phyloP scores from a whole-genome alignment of 2,329 filamentous ascomycete species.

The Endocalyx cinctus region DNA sequence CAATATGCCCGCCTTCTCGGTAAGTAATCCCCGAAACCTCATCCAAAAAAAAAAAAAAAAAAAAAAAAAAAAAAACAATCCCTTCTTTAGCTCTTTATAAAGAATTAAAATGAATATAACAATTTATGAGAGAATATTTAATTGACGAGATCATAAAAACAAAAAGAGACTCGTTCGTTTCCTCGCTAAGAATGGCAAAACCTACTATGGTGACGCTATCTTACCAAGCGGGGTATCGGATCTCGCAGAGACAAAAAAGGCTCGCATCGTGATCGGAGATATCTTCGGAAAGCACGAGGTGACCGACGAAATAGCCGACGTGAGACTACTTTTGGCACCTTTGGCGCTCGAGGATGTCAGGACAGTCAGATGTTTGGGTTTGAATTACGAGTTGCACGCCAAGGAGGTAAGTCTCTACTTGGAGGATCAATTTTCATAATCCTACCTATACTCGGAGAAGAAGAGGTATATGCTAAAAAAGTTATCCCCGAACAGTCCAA shows the following conservation, averaged over 20 bases:
- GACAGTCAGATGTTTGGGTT: conserved; percentile 64
- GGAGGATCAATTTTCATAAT: background rate
- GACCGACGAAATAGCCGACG: conserved; percentile 55
- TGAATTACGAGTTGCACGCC: conserved; percentile 71
- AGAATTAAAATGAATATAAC: too few species aligned
- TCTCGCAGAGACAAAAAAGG: conserved; percentile 55
- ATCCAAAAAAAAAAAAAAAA: too few species aligned
- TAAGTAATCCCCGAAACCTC: too few species aligned
- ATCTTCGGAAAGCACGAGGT: conserved; percentile 62
- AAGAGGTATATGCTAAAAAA: too few species aligned
- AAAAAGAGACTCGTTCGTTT: conserved; percentile 67
- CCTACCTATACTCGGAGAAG: background rate
- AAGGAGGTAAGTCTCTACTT: conserved; percentile 46
- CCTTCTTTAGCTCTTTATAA: too few species aligned
- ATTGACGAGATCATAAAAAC: too few species aligned
- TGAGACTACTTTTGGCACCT: conserved; percentile 57
- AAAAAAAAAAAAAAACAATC: too few species aligned
- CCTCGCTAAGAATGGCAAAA: conserved; percentile 63
- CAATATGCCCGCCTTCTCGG: too few species aligned
- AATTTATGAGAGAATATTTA: too few species aligned
- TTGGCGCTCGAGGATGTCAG: conserved; percentile 57
- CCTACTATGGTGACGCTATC: conserved; percentile 72
- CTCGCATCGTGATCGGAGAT: conserved; percentile 59
- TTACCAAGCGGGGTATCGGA: conserved; percentile 57
- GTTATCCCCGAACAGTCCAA: conserved; percentile 51